Evolutionary conservation across 768 basidiomycete genomes (phyloP), one percentile per base, ranked within the genome.

Genomic region (Hydnomerulius pinastri): DNA sequence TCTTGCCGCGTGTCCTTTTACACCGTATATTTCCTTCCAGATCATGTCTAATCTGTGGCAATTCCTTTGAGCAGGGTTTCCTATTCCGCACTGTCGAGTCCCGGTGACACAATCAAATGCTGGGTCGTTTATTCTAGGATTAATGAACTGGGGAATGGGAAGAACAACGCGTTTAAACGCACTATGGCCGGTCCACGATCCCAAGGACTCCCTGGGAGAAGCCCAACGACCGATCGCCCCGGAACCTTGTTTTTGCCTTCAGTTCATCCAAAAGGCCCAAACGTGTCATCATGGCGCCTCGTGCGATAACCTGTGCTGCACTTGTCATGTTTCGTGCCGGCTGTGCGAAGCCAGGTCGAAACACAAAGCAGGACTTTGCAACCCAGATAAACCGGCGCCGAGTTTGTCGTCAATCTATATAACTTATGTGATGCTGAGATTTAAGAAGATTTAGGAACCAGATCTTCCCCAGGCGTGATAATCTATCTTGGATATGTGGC

Each of bases 231-330:
- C 63, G 63, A 53, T 42, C 12, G 36, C 37, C 44, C 47, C 63
- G 65, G 63, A 64, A 64, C 63, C 65, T 67, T 66, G 62, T 58
- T 64, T 52, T 43, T 41, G 38, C 33, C 23, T 56, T 33, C 30
- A 37, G 40, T 17, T 32, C 25, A 35, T 28, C 28, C 17, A 41
- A 40, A 42, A 24, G 38, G 43, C 32, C 24, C 32, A 48, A 11
- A 44, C 42, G 33, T 38, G 29, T 15, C 30, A 41, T 48, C 6
- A 21, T 41, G 56, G 48, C 51, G 49, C 17, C 12, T 43, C 15
- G 37, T 28, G 50, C 17, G 45, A 55, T 40, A 37, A 44, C 13
- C 35, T 46, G 21, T 23, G 20, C 20, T 47, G 25, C 36, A 36
- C 12, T 42, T 35, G 11, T 50, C 40, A 48, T 32, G 25, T 25